Conservation (phyloP, 352 stramenopile species). For the Globisporangium middletonii region DNA sequence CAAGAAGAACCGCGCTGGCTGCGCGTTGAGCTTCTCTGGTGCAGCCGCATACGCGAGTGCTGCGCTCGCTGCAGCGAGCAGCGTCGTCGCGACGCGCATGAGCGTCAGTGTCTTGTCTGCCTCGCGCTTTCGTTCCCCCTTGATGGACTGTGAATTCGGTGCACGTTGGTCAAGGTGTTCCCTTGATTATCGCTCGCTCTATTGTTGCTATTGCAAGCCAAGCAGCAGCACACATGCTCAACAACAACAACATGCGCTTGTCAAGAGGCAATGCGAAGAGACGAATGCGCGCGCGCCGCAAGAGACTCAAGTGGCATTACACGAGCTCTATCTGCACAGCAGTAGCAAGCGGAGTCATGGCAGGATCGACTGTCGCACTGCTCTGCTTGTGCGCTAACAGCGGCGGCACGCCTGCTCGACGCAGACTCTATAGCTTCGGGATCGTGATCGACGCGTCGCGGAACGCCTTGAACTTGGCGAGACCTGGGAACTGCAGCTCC, state of each 20-base stretch:
- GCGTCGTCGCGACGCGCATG: not conserved
- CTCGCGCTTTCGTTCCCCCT: not conserved
- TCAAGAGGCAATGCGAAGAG: too few species aligned
- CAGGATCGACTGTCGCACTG: constrained; percentile 1
- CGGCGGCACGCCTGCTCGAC: not conserved
- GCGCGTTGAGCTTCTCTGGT: not conserved
- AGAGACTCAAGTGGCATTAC: not conserved
- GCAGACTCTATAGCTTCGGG: constrained; percentile 43
- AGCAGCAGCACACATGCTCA: not conserved
- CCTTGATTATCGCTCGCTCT: not conserved
- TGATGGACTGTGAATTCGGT: not conserved
- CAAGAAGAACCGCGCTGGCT: constrained; percentile 38
- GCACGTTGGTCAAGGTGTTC: not conserved
- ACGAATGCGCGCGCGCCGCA: too few species aligned
- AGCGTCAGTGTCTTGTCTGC: not conserved
- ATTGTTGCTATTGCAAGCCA: not conserved
- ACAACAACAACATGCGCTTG: not conserved
- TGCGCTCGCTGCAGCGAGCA: not conserved
- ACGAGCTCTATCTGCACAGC: not conserved
- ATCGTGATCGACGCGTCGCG: constrained; percentile 64
- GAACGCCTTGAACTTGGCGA: constrained; percentile 74
- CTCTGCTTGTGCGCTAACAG: constrained; percentile 1
- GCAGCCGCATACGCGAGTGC: not conserved
- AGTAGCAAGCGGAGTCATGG: not conserved
- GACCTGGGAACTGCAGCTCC: constrained; percentile 91